phyloP scores from a whole-genome alignment of 495 filamentous ascomycete genomes.

The Melanomma pulvis-pyrius region DNA sequence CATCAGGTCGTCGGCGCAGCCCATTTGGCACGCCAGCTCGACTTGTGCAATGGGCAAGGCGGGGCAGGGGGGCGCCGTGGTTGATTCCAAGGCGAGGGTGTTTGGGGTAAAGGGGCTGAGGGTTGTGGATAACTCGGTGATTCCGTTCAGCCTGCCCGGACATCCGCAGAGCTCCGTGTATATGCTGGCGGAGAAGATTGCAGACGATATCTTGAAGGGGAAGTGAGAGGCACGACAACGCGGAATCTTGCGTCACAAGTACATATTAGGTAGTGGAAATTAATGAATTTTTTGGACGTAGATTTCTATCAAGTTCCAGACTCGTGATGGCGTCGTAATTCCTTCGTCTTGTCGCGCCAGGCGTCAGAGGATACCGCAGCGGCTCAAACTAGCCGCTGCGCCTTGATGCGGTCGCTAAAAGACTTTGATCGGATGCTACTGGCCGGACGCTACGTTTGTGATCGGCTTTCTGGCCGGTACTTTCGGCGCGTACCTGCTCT shows the following conservation, averaged over 20 bases:
- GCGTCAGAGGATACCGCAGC: no score
- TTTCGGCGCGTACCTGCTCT: no score
- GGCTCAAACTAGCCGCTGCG: no score
- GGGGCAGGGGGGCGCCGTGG: constrained; percentile 55
- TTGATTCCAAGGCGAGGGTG: constrained; percentile 56
- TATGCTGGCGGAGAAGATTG: constrained; percentile 39
- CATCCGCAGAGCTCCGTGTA: constrained; percentile 28
- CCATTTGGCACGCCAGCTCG: constrained; percentile 56
- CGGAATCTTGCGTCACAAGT: neutral
- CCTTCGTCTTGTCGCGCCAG: no score
- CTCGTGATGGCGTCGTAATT: no score
- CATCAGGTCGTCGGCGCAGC: constrained; percentile 47
- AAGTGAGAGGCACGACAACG: neutral
- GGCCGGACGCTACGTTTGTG: no score
- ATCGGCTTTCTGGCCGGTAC: no score
- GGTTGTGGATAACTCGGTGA: constrained; percentile 23
- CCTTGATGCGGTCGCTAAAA: no score
- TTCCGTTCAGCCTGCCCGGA: constrained; percentile 27
- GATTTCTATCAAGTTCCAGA: no score
- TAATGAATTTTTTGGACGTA: neutral
- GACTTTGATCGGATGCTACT: no score
- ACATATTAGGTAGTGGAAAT: neutral
- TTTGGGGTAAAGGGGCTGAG: constrained; percentile 50
- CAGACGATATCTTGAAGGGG: constrained; percentile 29
- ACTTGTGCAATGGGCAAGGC: constrained; percentile 58